phyloP scores from a whole-genome alignment of 306 rosid species.

The Lotus japonicus region DNA sequence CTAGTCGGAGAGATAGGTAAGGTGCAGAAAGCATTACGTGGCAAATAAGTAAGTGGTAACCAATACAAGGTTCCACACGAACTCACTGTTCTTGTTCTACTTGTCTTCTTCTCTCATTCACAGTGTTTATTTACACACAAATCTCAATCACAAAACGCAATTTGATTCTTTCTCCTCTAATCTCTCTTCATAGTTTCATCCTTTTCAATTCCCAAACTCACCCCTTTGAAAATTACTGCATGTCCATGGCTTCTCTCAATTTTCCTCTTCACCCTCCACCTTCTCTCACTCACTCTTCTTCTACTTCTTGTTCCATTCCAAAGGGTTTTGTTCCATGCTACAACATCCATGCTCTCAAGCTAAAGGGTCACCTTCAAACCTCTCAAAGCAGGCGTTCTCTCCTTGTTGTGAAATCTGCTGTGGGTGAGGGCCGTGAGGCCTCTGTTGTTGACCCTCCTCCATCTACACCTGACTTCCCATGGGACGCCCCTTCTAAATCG shows the following conservation, averaged over 20 bases:
- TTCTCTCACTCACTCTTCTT: neutral
- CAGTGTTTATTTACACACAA: too few relatives aligned
- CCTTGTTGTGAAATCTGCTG: slow-evolving; percentile 35
- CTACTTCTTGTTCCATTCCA: slow-evolving; percentile 11
- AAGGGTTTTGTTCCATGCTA: slow-evolving; percentile 1
- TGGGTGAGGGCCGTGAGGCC: slow-evolving; percentile 21
- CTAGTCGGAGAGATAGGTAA: neutral
- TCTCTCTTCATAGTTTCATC: neutral
- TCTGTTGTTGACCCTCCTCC: slow-evolving; percentile 29
- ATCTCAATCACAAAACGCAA: too few relatives aligned
- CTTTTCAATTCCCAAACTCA: too few relatives aligned
- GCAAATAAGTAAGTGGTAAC: neutral
- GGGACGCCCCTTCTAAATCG: slow-evolving; percentile 24
- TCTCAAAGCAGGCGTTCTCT: slow-evolving; percentile 9
- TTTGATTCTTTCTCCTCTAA: neutral
- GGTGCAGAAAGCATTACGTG: neutral
- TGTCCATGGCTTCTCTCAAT: slow-evolving; percentile 39
- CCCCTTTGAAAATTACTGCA: neutral
- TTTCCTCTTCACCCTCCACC: slow-evolving; percentile 27
- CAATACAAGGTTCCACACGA: neutral
- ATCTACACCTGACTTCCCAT: neutral
- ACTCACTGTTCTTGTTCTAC: neutral
- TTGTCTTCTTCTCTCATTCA: too few relatives aligned
- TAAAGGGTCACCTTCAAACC: neutral
- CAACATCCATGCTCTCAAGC: neutral